A percentile compares a stretch with the other conserved stretches of the same genome.
phyloP scores from a whole-genome alignment of 1,284 basidiomycete species.

The Fomitiporia mediterranea region DNA sequence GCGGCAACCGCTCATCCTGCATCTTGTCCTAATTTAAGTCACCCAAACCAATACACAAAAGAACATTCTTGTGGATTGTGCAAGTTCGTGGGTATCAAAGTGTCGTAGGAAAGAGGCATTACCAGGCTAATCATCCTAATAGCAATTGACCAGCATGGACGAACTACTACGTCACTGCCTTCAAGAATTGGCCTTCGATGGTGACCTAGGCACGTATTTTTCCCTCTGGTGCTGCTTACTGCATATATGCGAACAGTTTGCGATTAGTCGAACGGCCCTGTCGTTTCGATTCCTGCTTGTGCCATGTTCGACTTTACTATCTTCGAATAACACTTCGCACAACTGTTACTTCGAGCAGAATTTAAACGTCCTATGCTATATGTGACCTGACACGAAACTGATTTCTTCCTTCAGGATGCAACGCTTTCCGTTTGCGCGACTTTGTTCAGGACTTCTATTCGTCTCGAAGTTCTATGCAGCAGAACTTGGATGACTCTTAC shows the following conservation, averaged over 20 bases:
- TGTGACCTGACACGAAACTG: constrained; percentile 17
- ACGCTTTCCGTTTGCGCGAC: constrained; percentile 60
- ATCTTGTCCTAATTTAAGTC: too few relatives aligned
- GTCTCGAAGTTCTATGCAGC: constrained; percentile 32
- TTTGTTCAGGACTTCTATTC: constrained; percentile 65
- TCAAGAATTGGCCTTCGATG: constrained; percentile 40
- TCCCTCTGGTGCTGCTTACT: not conserved
- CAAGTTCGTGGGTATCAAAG: too few relatives aligned
- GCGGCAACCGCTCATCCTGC: too few relatives aligned
- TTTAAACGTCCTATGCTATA: not conserved
- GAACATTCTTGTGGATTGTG: too few relatives aligned
- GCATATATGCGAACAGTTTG: not conserved
- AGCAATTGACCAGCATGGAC: too few relatives aligned
- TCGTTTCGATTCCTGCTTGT: constrained; percentile 25
- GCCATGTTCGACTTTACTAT: constrained; percentile 13
- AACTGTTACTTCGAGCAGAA: not conserved
- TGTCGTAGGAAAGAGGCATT: too few relatives aligned
- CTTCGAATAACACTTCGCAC: constrained; percentile 7
- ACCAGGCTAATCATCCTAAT: too few relatives aligned
- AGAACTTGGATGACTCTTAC: constrained; percentile 71
- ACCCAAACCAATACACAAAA: too few relatives aligned
- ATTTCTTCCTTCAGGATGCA: constrained; percentile 48
- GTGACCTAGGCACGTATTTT: constrained; percentile 32
- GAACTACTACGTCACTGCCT: constrained; percentile 35
- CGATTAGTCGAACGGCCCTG: not conserved